These are phyloP conservation scores for Phytophthora rubi DNA, from an alignment of 352 stramenopile species.

Conservation along the genomic window DNA sequence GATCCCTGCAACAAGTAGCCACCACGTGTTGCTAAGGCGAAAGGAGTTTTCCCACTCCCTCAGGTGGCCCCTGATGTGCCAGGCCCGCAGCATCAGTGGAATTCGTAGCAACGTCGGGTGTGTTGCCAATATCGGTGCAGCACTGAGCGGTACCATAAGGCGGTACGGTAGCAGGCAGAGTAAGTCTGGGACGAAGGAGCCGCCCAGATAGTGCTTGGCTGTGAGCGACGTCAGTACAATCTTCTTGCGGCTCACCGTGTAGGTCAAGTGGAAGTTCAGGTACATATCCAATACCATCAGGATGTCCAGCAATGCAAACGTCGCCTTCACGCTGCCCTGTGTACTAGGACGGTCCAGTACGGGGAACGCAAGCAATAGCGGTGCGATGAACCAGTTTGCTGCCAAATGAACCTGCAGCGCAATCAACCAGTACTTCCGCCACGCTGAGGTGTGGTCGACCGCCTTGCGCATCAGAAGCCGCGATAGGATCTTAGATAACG, in stretches of 20 bases:
- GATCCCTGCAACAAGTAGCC: conserved; percentile 18
- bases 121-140: conserved; percentile 1
- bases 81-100: conserved; percentile 39
- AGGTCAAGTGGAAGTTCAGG: conserved; percentile 54
- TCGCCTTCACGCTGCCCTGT: conserved; percentile 15
- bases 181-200: conserved; percentile 42
- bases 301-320: conserved; percentile 42
- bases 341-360: conserved; percentile 30
- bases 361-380: conserved; percentile 49
- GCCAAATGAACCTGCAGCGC: conserved; percentile 48
- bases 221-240: conserved; percentile 32
- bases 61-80: conserved; percentile 39
- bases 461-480: conserved; percentile 32
- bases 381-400: conserved; percentile 47
- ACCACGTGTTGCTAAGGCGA: conserved; percentile 8
- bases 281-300: conserved; percentile 55
- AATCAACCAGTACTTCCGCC: conserved; percentile 49
- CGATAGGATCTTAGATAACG: conserved; percentile 7
- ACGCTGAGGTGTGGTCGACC: conserved; percentile 39
- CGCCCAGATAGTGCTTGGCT: conserved; percentile 35
- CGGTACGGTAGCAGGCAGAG: conserved; percentile 54
- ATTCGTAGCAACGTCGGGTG: conserved; percentile 42
- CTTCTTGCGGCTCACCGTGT: conserved; percentile 35
- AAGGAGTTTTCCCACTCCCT: conserved; percentile 45
- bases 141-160: conserved; percentile 25